These are phyloP conservation scores for Chalciporus sp. DNA, from an alignment of 1,284 basidiomycete genomes.

Conservation along the genomic window DNA sequence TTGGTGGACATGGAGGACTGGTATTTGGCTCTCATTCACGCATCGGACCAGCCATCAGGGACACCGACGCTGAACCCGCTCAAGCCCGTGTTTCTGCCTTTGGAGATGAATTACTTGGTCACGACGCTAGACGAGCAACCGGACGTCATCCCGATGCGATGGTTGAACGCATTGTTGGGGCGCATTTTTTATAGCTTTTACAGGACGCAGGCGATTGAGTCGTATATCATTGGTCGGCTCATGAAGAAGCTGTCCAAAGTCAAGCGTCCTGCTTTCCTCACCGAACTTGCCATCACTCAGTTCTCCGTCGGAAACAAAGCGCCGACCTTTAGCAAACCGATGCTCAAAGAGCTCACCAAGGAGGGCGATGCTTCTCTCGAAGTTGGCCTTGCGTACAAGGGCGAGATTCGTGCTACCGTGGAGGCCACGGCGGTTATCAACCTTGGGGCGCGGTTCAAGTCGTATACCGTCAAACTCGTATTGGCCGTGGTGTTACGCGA, in stretches of 20 bases:
- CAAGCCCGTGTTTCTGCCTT: constrained; percentile 66
- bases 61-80: constrained; percentile 59
- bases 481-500: constrained; percentile 86
- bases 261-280: constrained; percentile 84
- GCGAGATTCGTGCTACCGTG: constrained; percentile 87
- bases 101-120: constrained; percentile 86
- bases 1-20: constrained; percentile 94
- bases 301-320: constrained; percentile 87
- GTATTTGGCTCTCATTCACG: constrained; percentile 88
- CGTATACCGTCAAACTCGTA: constrained; percentile 87
- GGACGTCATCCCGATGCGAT: constrained; percentile 94
- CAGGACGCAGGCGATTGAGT: constrained; percentile 78
- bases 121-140: constrained; percentile 87
- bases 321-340: constrained; percentile 89
- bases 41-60: constrained; percentile 60
- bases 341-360: constrained; percentile 94
- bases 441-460: constrained; percentile 80
- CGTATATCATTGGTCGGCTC: constrained; percentile 83
- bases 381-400: constrained; percentile 81
- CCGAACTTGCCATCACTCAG: constrained; percentile 84
- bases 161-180: constrained; percentile 94
- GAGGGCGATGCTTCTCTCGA: constrained; percentile 93
- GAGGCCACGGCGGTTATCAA: constrained; percentile 88
- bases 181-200: constrained; percentile 93
- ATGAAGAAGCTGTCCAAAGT: constrained; percentile 95